These are phyloP conservation scores for Saraca asoca DNA, from an alignment of 331 rosid genomes.

Conservation along the genomic window DNA sequence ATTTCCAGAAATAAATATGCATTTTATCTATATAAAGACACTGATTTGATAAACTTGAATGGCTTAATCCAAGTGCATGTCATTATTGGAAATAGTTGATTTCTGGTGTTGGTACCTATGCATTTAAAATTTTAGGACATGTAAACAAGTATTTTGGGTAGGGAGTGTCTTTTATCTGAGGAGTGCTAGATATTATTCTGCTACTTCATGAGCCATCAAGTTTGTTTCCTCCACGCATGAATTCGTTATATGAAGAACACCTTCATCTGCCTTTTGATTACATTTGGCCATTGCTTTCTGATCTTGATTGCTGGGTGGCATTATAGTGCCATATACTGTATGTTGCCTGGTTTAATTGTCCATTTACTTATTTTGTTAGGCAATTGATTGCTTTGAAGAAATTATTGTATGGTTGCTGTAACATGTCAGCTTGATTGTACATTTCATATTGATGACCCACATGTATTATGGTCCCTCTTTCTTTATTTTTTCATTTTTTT, in stretches of 20 bases:
- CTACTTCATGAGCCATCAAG: conserved; percentile 4
- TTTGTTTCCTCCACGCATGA: conserved; percentile 13
- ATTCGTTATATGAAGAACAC: neutral
- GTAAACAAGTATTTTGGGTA: conserved; percentile 13
- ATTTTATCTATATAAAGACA: conserved; percentile 17
- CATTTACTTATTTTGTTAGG: conserved; percentile 17
- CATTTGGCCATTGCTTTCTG: conserved; percentile 21
- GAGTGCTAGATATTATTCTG: neutral
- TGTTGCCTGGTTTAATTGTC: neutral
- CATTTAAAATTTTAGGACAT: neutral
- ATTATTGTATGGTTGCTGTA: conserved; percentile 19
- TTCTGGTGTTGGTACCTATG: too few species aligned
- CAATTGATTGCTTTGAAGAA: neutral
- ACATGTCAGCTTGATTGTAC: conserved; percentile 10
- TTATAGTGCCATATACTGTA: conserved; percentile 10
- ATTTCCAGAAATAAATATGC: neutral
- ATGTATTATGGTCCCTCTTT: conserved; percentile 23
- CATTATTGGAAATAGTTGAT: neutral
- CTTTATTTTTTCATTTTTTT: neutral
- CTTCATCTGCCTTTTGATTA: conserved; percentile 25
- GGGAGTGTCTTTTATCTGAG: conserved; percentile 5
- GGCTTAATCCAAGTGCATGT: conserved; percentile 22
- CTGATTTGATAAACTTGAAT: conserved; percentile 17
- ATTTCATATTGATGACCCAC: conserved; percentile 1
- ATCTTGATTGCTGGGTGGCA: conserved; percentile 1